A percentile compares a stretch with the other conserved stretches of the same genome.
Conservation (phyloP, 2,329 filamentous ascomycete species). For the Pyrenophora tritici-repentis region DNA sequence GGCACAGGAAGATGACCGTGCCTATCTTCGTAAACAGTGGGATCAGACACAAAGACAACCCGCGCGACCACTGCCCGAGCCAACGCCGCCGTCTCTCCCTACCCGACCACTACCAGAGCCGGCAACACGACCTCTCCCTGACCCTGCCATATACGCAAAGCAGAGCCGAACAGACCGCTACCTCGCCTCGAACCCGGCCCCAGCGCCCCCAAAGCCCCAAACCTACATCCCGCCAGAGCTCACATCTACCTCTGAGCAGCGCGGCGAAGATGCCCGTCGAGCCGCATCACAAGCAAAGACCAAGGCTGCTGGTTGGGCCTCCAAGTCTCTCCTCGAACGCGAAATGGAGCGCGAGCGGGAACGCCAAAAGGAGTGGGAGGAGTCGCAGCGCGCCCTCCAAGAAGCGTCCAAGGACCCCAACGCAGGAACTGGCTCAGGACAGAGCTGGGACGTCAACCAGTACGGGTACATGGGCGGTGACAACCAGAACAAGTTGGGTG, state of each 20-base stretch:
- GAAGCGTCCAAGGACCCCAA: slow-evolving; percentile 59
- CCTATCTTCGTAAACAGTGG: slow-evolving; percentile 66
- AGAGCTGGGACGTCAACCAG: slow-evolving; percentile 77
- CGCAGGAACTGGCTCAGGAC: slow-evolving; percentile 69
- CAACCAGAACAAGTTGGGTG: slow-evolving; percentile 68
- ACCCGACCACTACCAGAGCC: slow-evolving; percentile 58
- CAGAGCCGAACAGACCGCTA: slow-evolving; percentile 62
- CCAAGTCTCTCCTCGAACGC: slow-evolving; percentile 73
- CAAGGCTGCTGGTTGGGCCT: slow-evolving; percentile 66
- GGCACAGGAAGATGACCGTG: slow-evolving; percentile 67
- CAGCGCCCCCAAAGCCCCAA: slow-evolving; percentile 51
- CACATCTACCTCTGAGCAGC: slow-evolving; percentile 64
- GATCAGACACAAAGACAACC: slow-evolving; percentile 46
- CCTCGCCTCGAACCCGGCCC: slow-evolving; percentile 60
- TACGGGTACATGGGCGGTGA: slow-evolving; percentile 79
- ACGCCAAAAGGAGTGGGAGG: slow-evolving; percentile 79
- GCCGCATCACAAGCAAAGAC: slow-evolving; percentile 63
- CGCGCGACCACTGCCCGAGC: slow-evolving; percentile 42
- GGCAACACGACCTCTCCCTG: slow-evolving; percentile 37
- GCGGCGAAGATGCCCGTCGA: slow-evolving; percentile 66
- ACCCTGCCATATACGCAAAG: slow-evolving; percentile 40
- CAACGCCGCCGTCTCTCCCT: slow-evolving; percentile 36
- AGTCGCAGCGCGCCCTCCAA: slow-evolving; percentile 69
- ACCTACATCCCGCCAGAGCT: slow-evolving; percentile 57
- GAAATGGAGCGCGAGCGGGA: slow-evolving; percentile 82